These are phyloP conservation scores for Cutaneotrichosporon cutaneum DNA, from an alignment of 1,284 basidiomycete species.

Conservation along the genomic window DNA sequence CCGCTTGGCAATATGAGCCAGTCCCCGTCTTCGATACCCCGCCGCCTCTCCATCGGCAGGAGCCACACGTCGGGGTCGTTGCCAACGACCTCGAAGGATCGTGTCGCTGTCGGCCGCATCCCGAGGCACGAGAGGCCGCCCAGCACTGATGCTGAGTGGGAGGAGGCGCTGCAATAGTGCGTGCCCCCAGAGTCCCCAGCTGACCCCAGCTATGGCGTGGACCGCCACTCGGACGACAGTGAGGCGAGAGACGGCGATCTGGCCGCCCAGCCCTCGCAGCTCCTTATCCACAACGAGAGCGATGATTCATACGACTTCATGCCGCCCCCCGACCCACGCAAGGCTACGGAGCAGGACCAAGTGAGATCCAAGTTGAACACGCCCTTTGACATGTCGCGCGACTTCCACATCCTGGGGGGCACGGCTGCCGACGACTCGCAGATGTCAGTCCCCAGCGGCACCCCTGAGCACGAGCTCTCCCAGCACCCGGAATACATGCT, in stretches of 20 bases:
- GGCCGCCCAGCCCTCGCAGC: constrained; percentile 3
- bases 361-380: not conserved
- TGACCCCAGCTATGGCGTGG: constrained; percentile 13
- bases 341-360: not conserved
- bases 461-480: not conserved
- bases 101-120: not conserved
- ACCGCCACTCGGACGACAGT: constrained; percentile 3
- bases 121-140: constrained; percentile 16
- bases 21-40: not conserved
- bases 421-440: constrained; percentile 13
- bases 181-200: not conserved
- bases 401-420: constrained; percentile 11
- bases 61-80: not conserved
- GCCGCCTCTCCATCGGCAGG: not conserved
- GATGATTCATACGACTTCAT: constrained; percentile 1
- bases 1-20: constrained; percentile 1
- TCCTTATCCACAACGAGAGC: constrained; percentile 14
- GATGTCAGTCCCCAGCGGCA: not conserved
- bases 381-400: constrained; percentile 1
- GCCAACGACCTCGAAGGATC: not conserved
- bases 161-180: constrained; percentile 23
- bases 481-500: not conserved
- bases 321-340: not conserved
- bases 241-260: not conserved
- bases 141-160: constrained; percentile 28